Base-by-base conservation (phyloP, 2,329 filamentous ascomycete species). In the Ceratocystis ficicola region DNA sequence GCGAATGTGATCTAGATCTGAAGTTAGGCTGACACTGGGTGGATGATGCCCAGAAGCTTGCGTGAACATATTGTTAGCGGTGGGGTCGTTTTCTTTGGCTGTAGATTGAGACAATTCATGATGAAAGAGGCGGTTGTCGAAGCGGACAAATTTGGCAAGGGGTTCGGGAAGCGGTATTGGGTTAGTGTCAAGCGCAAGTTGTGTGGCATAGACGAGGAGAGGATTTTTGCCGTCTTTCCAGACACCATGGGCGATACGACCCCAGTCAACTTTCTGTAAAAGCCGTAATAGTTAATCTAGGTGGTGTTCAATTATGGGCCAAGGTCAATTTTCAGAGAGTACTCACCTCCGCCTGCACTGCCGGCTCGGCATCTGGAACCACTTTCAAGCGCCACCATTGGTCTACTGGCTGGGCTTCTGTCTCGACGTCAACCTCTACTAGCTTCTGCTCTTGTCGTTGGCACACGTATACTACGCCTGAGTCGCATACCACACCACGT, bases 351-450 rank as follows among this genome's bases (percentile, higher is more conserved):
- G 78, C 74, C 69, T 75, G 77, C 32, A 80, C 74, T n/a, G 80
- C 77, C 61, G 75, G 73, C 5, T 74, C 70, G 10, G 76, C 76
- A 17, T 73, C 70, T 12, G 74, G 71, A 25, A 72, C 71, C 68
- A 78, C 81, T 44, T 77, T 74, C 59, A 84, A 73, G 69, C 77
- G 78, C 82, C 82, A 84, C 82, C 82, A 84, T 70, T 83, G 81
- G 64, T 83, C 80, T 17, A 68, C 69, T 3, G 71, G 67, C 25
- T 70, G 69, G 2, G 73, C 63, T 8, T 30, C 30, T 3, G 64
- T 36, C 3, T 69, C 67, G 41, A 74, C 76, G 0, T 73, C 75
- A n/a, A 79, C 61, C 17, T 80, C 77, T 62, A 78, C 77, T 41
- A 79, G 70, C 63, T 78, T 74, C 3, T 72, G 71, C 65, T 77